Base-by-base conservation (phyloP, 1,284 basidiomycete species). In the Cryptococcus jaspeensis region DNA sequence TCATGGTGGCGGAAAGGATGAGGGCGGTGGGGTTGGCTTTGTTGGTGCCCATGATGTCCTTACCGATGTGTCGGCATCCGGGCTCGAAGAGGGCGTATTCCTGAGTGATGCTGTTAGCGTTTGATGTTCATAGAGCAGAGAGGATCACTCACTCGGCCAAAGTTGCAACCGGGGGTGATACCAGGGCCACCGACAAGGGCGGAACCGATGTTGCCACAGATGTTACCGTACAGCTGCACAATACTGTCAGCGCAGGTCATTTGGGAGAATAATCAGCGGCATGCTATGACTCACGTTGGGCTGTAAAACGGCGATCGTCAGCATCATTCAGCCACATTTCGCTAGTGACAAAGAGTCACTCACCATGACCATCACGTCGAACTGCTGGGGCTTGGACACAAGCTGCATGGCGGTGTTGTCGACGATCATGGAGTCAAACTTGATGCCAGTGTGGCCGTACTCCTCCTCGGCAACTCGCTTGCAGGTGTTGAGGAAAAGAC, bases 391-490 rank as follows among this genome's bases (percentile, higher is more conserved):
- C 70, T 87, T 90, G 45, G 92, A 89, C 62, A 98, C 95, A 65
- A 99, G 88, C 80, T 99, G 95, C 95, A 99, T 98, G 52, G 94
- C 95, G 56, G 94, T 95, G 83, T 98, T 98, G 80, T 98, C 94
- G 66, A 97, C 92, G 65, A 99, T 99, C 95, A 99, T 99, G 80
- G 95, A 90, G 75, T 96, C 95, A 75, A 84, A 90, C 72, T 87
- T 84, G 74, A 99, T 94, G 53, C 96, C 96, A 56, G 88, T 84
- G 60, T 86, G 87, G 81, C 88, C 90, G 85, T 99, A 99, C 74
- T 84, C 82, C 73, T 92, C 59, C 79, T 99, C 91, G 39, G 94
- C 96, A 59, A 99, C 85, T 62, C 86, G 84, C 70, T 93, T 90
- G 87, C 97, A 99, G 32, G 95, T 98, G 81, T 95, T 96, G 71